Percentiles rank a stretch among this genome's conserved stretches.
phyloP scores from a whole-genome alignment of 106 monocot species.

The Apostasia shenzhenica region DNA sequence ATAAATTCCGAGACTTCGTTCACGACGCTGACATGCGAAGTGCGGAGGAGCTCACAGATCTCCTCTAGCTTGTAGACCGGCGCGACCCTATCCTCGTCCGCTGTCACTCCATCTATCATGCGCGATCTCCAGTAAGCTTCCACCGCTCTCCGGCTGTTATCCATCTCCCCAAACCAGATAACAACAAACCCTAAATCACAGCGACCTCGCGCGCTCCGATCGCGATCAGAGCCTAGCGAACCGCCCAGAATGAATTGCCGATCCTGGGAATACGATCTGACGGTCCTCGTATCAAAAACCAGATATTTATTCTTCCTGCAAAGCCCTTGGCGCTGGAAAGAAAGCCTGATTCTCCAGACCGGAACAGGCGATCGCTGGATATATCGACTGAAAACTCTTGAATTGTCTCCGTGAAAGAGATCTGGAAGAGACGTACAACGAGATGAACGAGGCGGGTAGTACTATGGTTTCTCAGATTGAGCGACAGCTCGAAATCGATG shows the following conservation, averaged over 20 bases:
- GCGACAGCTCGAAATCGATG: too few relatives aligned
- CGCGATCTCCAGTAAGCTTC: slow-evolving; percentile 95
- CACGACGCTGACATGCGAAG: slow-evolving; percentile 62
- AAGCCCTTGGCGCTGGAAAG: not conserved
- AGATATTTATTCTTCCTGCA: too few relatives aligned
- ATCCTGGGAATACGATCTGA: not conserved
- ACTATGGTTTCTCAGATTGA: too few relatives aligned
- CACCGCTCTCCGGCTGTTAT: slow-evolving; percentile 86
- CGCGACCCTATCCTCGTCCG: slow-evolving; percentile 93
- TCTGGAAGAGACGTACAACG: not conserved
- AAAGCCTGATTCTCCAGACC: not conserved
- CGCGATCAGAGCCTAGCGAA: not conserved
- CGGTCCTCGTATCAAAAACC: too few relatives aligned
- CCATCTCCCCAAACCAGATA: slow-evolving; percentile 38
- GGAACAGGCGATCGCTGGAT: not conserved
- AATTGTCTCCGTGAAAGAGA: not conserved
- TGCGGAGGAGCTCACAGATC: slow-evolving; percentile 79
- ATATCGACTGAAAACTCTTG: not conserved
- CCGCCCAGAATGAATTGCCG: not conserved
- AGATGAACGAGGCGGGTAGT: not conserved
- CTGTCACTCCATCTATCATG: slow-evolving; percentile 86
- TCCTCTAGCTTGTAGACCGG: slow-evolving; percentile 97
- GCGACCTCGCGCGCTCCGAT: not conserved
- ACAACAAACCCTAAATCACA: not conserved
- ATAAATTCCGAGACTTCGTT: slow-evolving; percentile 93